Evolutionary conservation across 805 yeast genomes (phyloP).

Genomic region (Metschnikowia reukaufii): DNA sequence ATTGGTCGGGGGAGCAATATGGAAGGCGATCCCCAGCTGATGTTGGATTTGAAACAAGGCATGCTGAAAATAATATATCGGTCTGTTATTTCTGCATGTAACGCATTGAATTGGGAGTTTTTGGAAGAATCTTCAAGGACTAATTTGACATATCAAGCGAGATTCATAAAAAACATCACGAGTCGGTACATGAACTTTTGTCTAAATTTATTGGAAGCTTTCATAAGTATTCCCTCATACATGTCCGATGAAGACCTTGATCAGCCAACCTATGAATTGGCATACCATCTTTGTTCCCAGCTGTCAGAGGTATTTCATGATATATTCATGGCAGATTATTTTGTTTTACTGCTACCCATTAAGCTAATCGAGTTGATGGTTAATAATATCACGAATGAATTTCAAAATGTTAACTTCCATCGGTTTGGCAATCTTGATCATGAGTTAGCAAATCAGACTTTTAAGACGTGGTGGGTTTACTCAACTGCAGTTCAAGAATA

Average conservation of each 20-base stretch:
- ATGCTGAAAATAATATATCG: neutral
- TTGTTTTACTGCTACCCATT: neutral
- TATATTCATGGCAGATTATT: neutral
- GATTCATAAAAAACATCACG: neutral
- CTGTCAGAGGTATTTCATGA: neutral
- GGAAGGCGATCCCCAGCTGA: no score
- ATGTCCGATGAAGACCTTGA: neutral
- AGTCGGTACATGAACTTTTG: no score
- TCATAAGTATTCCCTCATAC: neutral
- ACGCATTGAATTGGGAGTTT: neutral
- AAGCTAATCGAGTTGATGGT: neutral
- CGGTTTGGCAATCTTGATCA: neutral
- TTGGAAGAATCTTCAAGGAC: neutral
- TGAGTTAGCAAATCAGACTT: neutral
- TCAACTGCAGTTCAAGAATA: neutral
- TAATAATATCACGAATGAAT: neutral
- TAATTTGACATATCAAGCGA: neutral
- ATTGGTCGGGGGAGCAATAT: no score
- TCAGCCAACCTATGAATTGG: neutral
- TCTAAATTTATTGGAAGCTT: neutral
- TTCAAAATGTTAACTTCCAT: neutral
- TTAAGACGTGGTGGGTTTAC: neutral
- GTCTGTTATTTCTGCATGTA: neutral
- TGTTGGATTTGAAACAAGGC: no score
- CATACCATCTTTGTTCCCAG: neutral